A percentile compares a stretch with the other conserved stretches of the same genome.
These are phyloP conservation scores for Gastrolobium villosum DNA, from an alignment of 306 rosid species.

Conservation along the genomic window DNA sequence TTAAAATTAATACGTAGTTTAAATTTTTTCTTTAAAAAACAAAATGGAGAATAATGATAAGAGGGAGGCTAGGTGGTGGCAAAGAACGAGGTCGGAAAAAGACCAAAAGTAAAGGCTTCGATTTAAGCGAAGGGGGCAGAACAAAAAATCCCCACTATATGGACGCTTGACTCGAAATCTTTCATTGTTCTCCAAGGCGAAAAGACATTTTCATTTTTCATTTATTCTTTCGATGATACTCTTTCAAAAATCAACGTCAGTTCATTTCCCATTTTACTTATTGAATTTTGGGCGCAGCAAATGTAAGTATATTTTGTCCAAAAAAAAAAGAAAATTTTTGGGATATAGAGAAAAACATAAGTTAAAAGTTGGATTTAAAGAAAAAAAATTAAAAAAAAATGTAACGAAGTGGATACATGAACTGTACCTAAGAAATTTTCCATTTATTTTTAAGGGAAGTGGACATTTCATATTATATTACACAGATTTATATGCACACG, in stretches of 20 bases:
- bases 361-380: too few relatives aligned
- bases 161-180: conserved; percentile 27
- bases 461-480: conserved; percentile 1
- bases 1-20: too few relatives aligned
- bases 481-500: neutral
- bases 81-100: conserved; percentile 51
- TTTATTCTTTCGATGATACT: conserved; percentile 43
- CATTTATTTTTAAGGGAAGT: neutral
- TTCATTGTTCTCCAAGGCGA: conserved; percentile 45
- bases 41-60: neutral
- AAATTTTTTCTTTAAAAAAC: neutral
- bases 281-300: neutral
- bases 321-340: too few relatives aligned
- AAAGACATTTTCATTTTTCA: conserved; percentile 34
- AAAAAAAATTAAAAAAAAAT: too few relatives aligned
- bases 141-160: neutral
- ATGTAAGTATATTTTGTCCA: too few relatives aligned
- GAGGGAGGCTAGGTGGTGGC: conserved; percentile 31
- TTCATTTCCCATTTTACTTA: neutral
- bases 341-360: too few relatives aligned
- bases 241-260: conserved; percentile 2
- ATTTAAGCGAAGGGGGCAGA: conserved; percentile 50
- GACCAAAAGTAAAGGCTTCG: conserved; percentile 55
- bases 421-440: too few relatives aligned
- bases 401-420: too few relatives aligned